These are phyloP conservation scores for Cornus florida DNA, from an alignment of 148 eudicot genomes.

Conservation along the genomic window DNA sequence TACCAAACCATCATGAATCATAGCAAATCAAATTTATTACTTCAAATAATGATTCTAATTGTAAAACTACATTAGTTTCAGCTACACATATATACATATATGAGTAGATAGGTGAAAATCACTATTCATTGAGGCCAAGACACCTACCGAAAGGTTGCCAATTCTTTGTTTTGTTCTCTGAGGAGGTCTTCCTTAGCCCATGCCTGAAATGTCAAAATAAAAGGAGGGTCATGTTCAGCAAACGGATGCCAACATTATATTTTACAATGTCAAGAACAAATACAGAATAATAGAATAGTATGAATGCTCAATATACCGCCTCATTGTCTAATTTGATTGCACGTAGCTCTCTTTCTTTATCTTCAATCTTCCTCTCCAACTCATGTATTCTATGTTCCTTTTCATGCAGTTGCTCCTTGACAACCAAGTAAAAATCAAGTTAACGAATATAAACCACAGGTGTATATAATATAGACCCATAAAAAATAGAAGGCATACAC, in stretches of 20 bases:
- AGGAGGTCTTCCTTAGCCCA: conserved; percentile 98
- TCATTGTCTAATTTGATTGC: conserved; percentile 80
- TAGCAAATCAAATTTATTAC: background rate
- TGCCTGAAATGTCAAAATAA: conserved; percentile 55
- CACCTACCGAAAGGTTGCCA: conserved; percentile 73
- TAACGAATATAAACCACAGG: background rate
- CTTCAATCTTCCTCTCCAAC: conserved; percentile 77
- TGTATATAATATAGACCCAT: background rate
- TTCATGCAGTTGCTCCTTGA: conserved; percentile 81
- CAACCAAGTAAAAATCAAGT: conserved; percentile 10
- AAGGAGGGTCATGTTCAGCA: background rate
- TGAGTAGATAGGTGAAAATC: background rate
- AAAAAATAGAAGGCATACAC: background rate
- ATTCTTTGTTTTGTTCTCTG: conserved; percentile 85
- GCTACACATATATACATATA: background rate
- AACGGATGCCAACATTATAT: background rate
- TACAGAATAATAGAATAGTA: background rate
- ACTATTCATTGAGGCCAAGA: background rate
- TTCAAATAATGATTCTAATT: background rate
- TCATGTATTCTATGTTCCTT: conserved; percentile 63
- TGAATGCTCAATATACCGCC: conserved; percentile 48
- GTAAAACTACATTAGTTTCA: background rate
- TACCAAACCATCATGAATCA: background rate
- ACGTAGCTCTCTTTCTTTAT: conserved; percentile 80
- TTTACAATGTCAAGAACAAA: background rate